Base-by-base conservation (phyloP, 78 protist species). In the Dictyostelium purpureum region DNA sequence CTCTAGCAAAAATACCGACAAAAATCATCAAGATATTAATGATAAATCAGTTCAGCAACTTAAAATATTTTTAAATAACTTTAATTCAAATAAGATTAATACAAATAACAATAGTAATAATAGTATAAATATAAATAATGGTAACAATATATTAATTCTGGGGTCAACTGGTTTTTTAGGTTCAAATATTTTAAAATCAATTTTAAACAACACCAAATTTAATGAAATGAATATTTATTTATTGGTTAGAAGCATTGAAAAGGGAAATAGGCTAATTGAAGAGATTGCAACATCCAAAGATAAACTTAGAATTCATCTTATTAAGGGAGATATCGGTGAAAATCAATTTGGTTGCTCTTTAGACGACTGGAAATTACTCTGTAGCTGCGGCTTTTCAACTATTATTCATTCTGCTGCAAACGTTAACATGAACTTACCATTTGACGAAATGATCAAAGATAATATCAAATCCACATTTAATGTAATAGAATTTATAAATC, bases 401-500 rank as follows among this genome's bases (percentile, higher is more conserved):
- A 33, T 82, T 5, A 82, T 82, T 54, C 90, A 82, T 45, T 51
- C 59, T 49, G 90, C 90, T 5, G 90, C 90, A 5, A 35, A n/a
- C 16, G 90, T 82, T 21, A 37, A 82, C 37, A 67, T 82, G 79
- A 82, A n/a, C 18, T 28, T 66, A 37, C 40, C 90, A 38, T 82
- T 82, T 45, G 69, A 82, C 1, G 38, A 70, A 54, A 51, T 70
- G 57, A 18, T 56, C n/a, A 14, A 38, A 14, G 71, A 70, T 33
- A 82, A 82, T 70, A 77, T 82, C 0, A 56, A 56, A 42, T 74
- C 76, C 9, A 52, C 70, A 21, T 24, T 42, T 18, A 45, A 82
- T 56, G 2, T 82, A 5, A 4, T 82, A 5, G 42, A 51, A 12
- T 70, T 69, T 51, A 49, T 40, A 16, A 61, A 61, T 31, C 6